Evolutionary conservation across 257 asterid species (phyloP), one percentile per base, ranked within the genome.

Genomic region (Fraxinus pennsylvanica): DNA sequence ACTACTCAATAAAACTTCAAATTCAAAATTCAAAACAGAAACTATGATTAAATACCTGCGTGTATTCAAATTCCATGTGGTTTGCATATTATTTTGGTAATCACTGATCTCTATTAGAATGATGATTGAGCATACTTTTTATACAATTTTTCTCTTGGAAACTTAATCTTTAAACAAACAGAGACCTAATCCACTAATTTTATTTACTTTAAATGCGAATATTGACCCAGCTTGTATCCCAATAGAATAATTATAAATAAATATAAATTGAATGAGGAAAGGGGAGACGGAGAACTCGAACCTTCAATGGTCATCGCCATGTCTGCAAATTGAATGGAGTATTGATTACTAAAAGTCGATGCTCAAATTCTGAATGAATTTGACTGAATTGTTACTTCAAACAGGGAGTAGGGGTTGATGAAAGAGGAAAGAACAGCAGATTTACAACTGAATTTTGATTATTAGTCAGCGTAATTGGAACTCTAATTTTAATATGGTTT

Each of bases 291-390:
- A 74, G 63, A 73, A 25, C 22, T 73, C 78, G n/a, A 72, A 93
- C 97, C 98, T 93, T 85, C 96, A 78, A 93, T 80, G 9, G 97
- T 90, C 98, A 93, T 93, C 39, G 96, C 92, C 97, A 93, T 91
- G 79, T 71, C 82, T 70, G 84, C 82, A 38, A 74, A 77, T 30
- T 63, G 35, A 22, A 27, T 27, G 36, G 36, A 9, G n/a, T 25
- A 9, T 21, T 57, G 30, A 57, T 57, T 21, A 57, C 22, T 57
- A n/a, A 22, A 57, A 57, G 30, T 21, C 27, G 66, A 63, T 27
- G 35, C 35, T 63, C 30, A 63, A 27, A 1, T 61, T 8, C 13
- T 30, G 33, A 22, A 63, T 9, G 14, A 15, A 63, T 25, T 63
- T 41, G 50, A 41, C 15, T 41, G 15, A 43, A 43, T 43, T 10